phyloP scores from a whole-genome alignment of 805 yeast genomes.

The Teunomyces lycoperdinae region DNA sequence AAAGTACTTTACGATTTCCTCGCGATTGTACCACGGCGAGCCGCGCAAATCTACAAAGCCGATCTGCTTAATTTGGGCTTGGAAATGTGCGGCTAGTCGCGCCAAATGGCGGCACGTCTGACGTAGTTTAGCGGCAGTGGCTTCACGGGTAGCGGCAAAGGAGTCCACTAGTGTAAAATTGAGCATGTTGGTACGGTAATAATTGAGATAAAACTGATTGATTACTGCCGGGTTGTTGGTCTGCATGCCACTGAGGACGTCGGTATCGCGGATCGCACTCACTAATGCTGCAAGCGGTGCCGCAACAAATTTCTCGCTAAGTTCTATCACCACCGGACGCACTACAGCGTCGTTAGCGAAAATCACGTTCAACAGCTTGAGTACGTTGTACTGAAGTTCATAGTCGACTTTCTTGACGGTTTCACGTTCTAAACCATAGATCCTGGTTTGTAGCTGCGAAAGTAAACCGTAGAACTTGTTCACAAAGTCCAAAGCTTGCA shows the following conservation, averaged over 20 bases:
- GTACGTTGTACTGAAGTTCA: slow-evolving; percentile 21
- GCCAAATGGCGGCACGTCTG: slow-evolving; percentile 6
- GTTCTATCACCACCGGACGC: not conserved
- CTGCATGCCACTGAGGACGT: slow-evolving; percentile 3
- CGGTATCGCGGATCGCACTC: slow-evolving; percentile 1
- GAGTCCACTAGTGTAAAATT: slow-evolving; percentile 3
- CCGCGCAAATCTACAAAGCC: slow-evolving; percentile 9
- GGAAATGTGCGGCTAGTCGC: slow-evolving; percentile 15
- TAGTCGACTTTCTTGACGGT: slow-evolving; percentile 9
- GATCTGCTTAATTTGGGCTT: slow-evolving; percentile 18
- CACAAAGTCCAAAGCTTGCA: not conserved
- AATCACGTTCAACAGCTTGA: slow-evolving; percentile 12
- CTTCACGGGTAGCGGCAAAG: slow-evolving; percentile 3
- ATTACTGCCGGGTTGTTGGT: not conserved
- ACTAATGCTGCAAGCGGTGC: not conserved
- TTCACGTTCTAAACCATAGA: slow-evolving; percentile 7
- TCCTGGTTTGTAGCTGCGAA: slow-evolving; percentile 3
- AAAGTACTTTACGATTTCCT: slow-evolving; percentile 18
- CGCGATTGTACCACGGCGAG: slow-evolving; percentile 12
- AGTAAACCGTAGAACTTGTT: not conserved
- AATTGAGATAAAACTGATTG: slow-evolving; percentile 13
- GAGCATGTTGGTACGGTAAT: slow-evolving; percentile 17
- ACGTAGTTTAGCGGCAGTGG: slow-evolving; percentile 7
- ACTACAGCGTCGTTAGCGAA: not conserved
- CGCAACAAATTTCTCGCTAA: not conserved